These are phyloP conservation scores for Arabidopsis suecica DNA, from an alignment of 345 rosid species.

Conservation along the genomic window DNA sequence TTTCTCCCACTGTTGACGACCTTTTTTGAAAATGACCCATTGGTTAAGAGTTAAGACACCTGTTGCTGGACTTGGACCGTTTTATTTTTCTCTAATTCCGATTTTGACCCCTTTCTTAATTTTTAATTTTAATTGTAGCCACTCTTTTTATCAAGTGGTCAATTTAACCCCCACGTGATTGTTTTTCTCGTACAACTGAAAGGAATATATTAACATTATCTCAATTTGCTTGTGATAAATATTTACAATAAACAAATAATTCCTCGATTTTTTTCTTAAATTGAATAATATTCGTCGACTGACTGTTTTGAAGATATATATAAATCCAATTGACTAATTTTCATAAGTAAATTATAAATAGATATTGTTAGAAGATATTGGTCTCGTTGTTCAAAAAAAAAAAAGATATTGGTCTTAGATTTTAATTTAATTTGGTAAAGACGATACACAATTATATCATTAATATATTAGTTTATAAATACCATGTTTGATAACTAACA, in stretches of 20 bases:
- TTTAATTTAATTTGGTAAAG: slow-evolving; percentile 7
- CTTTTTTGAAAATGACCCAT: slow-evolving; percentile 29
- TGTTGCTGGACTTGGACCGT: slow-evolving; percentile 40
- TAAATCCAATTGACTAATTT: slow-evolving; percentile 6
- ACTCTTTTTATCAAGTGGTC: slow-evolving; percentile 10
- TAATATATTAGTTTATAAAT: background rate
- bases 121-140: slow-evolving; percentile 11
- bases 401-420: slow-evolving; percentile 10
- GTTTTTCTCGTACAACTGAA: background rate
- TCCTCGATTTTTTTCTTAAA: background rate
- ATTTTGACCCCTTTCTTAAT: slow-evolving; percentile 25
- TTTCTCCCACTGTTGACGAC: background rate
- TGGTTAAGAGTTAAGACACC: slow-evolving; percentile 17
- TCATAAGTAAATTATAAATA: slow-evolving; percentile 6
- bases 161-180: slow-evolving; percentile 36
- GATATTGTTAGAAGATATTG: background rate
- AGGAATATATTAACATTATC: slow-evolving; percentile 1
- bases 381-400: too few species aligned
- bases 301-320: too few species aligned
- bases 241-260: background rate
- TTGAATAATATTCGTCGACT: background rate
- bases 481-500: background rate
- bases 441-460: background rate
- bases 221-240: background rate
- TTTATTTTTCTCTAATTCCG: background rate